These are phyloP conservation scores for Cenchrus fungigraminus DNA, from an alignment of 176 grass and related monocot species.

Conservation along the genomic window DNA sequence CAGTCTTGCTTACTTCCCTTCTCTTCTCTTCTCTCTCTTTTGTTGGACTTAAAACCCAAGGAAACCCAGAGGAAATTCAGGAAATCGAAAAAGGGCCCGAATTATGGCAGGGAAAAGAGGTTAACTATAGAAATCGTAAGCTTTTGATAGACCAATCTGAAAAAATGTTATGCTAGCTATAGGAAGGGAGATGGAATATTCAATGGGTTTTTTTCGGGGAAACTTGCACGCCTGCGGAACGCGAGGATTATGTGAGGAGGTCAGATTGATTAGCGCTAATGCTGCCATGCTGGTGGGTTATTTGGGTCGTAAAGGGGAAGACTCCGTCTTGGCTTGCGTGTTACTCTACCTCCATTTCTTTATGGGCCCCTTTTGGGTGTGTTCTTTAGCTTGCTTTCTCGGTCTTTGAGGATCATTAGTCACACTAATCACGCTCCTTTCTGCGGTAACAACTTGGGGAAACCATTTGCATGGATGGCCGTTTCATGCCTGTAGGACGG, in stretches of 20 bases:
- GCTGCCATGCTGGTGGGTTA: neutral
- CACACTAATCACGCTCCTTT: neutral
- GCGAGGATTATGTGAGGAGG: neutral
- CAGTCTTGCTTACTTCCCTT: slow-evolving; percentile 38
- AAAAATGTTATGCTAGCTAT: neutral
- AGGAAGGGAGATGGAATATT: neutral
- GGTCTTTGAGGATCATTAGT: slow-evolving; percentile 20
- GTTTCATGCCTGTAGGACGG: neutral
- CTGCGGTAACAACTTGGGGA: neutral
- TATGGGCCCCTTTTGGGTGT: neutral
- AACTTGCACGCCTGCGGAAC: neutral
- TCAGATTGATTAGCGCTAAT: neutral
- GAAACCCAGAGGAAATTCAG: neutral
- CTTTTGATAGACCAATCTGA: neutral
- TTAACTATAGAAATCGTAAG: neutral
- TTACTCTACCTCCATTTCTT: slow-evolving; percentile 43
- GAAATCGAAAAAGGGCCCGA: neutral
- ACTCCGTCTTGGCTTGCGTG: slow-evolving; percentile 39
- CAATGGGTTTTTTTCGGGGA: neutral
- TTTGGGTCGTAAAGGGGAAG: neutral
- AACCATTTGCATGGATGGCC: neutral
- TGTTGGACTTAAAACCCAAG: slow-evolving; percentile 23
- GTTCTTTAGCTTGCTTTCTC: slow-evolving; percentile 23
- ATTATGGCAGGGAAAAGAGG: neutral
- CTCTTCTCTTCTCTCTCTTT: neutral